Percentiles rank a stretch among this genome's conserved stretches.
Conservation (phyloP, 148 eudicot genomes). For the Fagopyrum esculentum region DNA sequence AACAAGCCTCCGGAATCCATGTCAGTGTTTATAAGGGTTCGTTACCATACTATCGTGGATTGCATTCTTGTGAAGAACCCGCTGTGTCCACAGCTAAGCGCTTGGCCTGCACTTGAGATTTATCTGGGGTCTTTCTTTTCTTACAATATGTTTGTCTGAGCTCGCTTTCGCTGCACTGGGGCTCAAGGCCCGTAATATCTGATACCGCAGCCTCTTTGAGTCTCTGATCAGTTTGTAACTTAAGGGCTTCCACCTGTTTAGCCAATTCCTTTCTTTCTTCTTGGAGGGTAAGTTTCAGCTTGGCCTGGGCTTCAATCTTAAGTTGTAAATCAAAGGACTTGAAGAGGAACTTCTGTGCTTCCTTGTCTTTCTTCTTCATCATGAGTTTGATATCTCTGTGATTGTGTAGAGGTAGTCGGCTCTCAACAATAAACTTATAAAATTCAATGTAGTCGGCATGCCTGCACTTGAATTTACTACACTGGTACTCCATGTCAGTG, state of each 20-base stretch:
- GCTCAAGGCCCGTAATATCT: not conserved
- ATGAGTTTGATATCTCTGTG: conserved; percentile 1
- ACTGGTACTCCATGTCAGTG: not conserved
- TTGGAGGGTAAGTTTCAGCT: not conserved
- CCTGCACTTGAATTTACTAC: not conserved
- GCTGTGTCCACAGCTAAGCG: not conserved
- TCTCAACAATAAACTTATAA: not conserved
- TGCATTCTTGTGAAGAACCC: not conserved
- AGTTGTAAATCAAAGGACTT: not conserved
- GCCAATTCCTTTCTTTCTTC: not conserved
- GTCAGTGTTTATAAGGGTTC: not conserved
- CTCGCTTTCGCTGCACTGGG: not conserved
- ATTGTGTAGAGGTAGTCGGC: not conserved
- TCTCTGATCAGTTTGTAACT: not conserved
- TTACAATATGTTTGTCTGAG: not conserved
- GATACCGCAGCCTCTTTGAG: not conserved
- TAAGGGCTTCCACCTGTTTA: not conserved
- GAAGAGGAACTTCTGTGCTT: not conserved
- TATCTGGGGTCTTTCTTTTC: not conserved
- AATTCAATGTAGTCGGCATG: not conserved
- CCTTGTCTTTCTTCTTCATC: not conserved
- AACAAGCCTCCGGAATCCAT: not conserved
- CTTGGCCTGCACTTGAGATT: not conserved
- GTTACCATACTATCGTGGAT: not conserved
- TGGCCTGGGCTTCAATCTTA: not conserved